Conservation (phyloP, 1,139 yeast genomes). For the Taiozyma sp. region DNA sequence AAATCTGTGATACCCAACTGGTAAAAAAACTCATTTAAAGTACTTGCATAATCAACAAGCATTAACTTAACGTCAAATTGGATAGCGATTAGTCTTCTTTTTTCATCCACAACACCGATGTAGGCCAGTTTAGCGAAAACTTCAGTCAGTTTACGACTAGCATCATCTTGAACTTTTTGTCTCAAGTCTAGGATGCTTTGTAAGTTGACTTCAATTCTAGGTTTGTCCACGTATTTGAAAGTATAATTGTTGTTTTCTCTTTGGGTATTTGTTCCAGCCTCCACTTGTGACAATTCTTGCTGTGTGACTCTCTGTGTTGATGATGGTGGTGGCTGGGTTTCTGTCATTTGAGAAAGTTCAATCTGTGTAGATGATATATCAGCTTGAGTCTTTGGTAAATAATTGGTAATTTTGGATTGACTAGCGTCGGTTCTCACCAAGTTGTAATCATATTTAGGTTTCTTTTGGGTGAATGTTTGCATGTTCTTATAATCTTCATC, state of each 20-base stretch:
- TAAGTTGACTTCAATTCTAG: conserved; percentile 38
- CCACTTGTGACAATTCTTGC: neutral
- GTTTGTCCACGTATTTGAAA: conserved; percentile 13
- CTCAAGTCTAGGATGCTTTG: conserved; percentile 54
- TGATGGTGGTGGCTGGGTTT: neutral
- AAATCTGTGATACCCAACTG: conserved; percentile 77
- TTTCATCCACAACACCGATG: conserved; percentile 78
- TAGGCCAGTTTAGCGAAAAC: conserved; percentile 65
- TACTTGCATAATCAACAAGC: conserved; percentile 73
- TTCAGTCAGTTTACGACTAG: conserved; percentile 54
- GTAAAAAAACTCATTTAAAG: conserved; percentile 67
- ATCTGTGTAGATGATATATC: neutral
- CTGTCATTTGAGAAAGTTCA: neutral
- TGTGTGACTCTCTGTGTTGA: neutral
- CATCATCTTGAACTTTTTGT: conserved; percentile 39
- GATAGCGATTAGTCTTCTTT: conserved; percentile 65
- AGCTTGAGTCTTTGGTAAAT: conserved; percentile 23
- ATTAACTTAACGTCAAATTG: conserved; percentile 77
- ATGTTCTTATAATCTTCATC: conserved; percentile 5
- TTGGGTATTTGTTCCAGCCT: neutral
- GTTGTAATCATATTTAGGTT: conserved; percentile 48
- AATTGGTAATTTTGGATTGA: conserved; percentile 53
- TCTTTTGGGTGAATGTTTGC: conserved; percentile 7
- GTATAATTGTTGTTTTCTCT: conserved; percentile 5
- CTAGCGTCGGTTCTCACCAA: conserved; percentile 70